Evolutionary conservation across 371 early-diverging fungal species (phyloP).

Genomic region (Smittium culicis): DNA sequence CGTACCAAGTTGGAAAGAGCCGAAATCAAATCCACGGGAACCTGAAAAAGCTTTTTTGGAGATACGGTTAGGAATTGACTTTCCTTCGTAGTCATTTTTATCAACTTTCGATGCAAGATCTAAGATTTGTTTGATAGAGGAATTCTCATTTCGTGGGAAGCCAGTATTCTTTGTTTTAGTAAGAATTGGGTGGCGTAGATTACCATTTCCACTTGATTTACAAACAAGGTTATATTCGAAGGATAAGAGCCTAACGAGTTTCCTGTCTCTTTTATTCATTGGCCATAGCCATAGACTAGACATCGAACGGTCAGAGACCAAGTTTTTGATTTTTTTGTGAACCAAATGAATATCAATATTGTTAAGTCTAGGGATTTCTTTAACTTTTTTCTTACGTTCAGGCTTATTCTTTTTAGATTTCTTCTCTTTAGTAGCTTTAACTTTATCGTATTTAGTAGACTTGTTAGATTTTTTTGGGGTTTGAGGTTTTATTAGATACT

Average conservation of each 20-base stretch:
- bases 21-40: not conserved
- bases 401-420: not conserved
- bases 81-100: not conserved
- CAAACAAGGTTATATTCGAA: constrained; percentile 26
- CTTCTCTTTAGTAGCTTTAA: not conserved
- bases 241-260: constrained; percentile 23
- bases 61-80: not conserved
- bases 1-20: not conserved
- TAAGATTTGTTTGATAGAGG: constrained; percentile 1
- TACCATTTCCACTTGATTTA: constrained; percentile 23
- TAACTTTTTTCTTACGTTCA: not conserved
- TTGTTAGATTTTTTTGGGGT: not conserved
- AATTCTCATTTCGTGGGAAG: constrained; percentile 9
- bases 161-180: constrained; percentile 18
- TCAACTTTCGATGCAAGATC: not conserved
- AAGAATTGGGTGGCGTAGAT: constrained; percentile 20
- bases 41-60: not conserved
- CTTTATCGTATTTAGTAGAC: not conserved
- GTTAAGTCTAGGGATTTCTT: not conserved
- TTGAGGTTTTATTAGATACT: not conserved
- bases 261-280: constrained; percentile 28
- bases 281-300: constrained; percentile 31
- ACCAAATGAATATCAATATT: constrained; percentile 3
- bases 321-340: constrained; percentile 1
- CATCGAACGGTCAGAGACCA: constrained; percentile 5